These are phyloP conservation scores for Cytospora leucostoma DNA, from an alignment of 2,329 filamentous ascomycete species.

Conservation along the genomic window DNA sequence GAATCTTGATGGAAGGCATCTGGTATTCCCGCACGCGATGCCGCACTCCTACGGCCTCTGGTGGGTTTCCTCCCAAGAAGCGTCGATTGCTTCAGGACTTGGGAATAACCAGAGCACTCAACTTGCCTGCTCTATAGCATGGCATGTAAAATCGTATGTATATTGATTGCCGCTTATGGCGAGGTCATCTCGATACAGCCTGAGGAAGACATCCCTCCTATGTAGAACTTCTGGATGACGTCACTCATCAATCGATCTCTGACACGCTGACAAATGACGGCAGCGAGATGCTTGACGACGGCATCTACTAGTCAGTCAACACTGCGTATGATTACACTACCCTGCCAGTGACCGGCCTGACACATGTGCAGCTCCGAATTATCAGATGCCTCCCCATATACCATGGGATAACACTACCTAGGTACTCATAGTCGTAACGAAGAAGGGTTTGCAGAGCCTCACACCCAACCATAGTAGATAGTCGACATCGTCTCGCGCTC, in stretches of 20 bases:
- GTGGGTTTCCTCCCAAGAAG: no score
- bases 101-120: no score
- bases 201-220: neutral
- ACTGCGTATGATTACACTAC: neutral
- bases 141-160: no score
- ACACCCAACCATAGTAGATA: neutral
- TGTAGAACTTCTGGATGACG: neutral
- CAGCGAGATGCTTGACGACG: neutral
- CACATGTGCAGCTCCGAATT: no score
- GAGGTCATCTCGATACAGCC: neutral
- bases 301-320: neutral
- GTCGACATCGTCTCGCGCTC: neutral
- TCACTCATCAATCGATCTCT: neutral
- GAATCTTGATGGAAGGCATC: no score
- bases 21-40: no score
- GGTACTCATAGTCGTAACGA: neutral
- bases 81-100: no score
- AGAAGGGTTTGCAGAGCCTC: conserved; percentile 1
- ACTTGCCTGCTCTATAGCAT: no score
- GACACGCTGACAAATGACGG: neutral
- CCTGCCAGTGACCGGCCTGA: no score
- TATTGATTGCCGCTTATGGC: no score
- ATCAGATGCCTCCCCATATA: no score
- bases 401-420: neutral
- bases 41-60: no score